Base-by-base conservation (phyloP, 768 basidiomycete genomes). In the Amanita subjunquillea region DNA sequence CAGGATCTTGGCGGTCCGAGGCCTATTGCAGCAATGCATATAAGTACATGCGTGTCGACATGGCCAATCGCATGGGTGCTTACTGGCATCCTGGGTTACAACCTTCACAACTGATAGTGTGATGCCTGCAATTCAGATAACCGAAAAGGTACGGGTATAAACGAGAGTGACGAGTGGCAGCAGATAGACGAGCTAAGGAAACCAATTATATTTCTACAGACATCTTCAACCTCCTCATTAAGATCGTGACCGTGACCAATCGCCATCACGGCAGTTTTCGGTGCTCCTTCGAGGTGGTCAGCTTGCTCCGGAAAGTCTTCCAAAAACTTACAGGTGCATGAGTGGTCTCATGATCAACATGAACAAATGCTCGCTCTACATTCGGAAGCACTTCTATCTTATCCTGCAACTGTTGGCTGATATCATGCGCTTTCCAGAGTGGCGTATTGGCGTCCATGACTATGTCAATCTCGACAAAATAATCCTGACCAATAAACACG, bases 381-480 rank as follows among this genome's bases (percentile, higher is more conserved):
- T 90, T 87, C 2, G 92, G 91, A 37, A 96, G 70, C 13, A 81
- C 78, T 63, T 96, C 93, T 44, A 96, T 82, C 68, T 87, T 90
- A 62, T 92, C 91, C 62, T 92, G 90, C 15, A 92, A 68, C 56
- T 84, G 75, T 65, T 92, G 89, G 59, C 85, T 85, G 54, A 90
- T 62, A 64, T 92, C 90, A 63, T 92, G 90, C 17, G 91, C 89
- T 65, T 83, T 85, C 83, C 86, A 90, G 1, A 98, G 71, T 0
- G 92, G 90, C 23, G 92, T 96, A 53, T 81, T 80, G 8, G 85
- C 85, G 55, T 84, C 78, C 85, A 97, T 89, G 40, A 97, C 94
- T 43, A 97, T 79, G 65, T 99, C 96, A 12, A 98, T 76, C 67
- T 98, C 96, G 42, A 97, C 93, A 62, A 93, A 89, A 63, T 92